A percentile compares a stretch with the other conserved stretches of the same genome.
phyloP scores from a whole-genome alignment of 2,329 filamentous ascomycete genomes.

The Curvularia sp. region DNA sequence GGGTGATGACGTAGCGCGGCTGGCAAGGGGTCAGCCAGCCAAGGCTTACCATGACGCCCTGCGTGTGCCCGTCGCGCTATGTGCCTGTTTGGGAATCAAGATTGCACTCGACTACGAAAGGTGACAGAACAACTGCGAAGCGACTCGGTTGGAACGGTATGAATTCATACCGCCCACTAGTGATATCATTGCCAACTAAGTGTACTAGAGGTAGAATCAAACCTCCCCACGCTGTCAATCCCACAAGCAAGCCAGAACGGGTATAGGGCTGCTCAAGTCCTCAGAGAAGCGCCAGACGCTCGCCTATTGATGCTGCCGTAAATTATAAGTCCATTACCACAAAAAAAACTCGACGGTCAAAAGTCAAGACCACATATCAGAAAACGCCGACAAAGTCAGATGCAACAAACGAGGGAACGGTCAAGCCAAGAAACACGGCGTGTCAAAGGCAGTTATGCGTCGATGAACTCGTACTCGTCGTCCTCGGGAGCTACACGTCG shows the following conservation, averaged over 20 bases:
- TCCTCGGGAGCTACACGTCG: slow-evolving; percentile 47
- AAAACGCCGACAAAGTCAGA: slow-evolving; percentile 35
- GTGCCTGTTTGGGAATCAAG: not conserved
- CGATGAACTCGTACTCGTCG: slow-evolving; percentile 54
- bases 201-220: slow-evolving; percentile 15
- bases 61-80: slow-evolving; percentile 8
- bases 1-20: slow-evolving; percentile 26
- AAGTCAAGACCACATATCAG: slow-evolving; percentile 24
- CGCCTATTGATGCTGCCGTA: slow-evolving; percentile 52
- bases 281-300: slow-evolving; percentile 53
- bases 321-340: slow-evolving; percentile 38
- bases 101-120: no score
- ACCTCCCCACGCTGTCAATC: slow-evolving; percentile 22
- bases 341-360: slow-evolving; percentile 25
- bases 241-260: slow-evolving; percentile 37
- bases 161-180: slow-evolving; percentile 44
- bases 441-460: slow-evolving; percentile 30
- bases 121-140: not conserved
- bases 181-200: slow-evolving; percentile 21
- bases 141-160: slow-evolving; percentile 34
- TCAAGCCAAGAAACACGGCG: slow-evolving; percentile 11
- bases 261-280: slow-evolving; percentile 53
- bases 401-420: slow-evolving; percentile 30
- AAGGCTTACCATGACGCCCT: slow-evolving; percentile 11
- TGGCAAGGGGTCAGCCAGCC: slow-evolving; percentile 1